These are phyloP conservation scores for Priceomyces castillae DNA, from an alignment of 805 yeast species.

Conservation along the genomic window DNA sequence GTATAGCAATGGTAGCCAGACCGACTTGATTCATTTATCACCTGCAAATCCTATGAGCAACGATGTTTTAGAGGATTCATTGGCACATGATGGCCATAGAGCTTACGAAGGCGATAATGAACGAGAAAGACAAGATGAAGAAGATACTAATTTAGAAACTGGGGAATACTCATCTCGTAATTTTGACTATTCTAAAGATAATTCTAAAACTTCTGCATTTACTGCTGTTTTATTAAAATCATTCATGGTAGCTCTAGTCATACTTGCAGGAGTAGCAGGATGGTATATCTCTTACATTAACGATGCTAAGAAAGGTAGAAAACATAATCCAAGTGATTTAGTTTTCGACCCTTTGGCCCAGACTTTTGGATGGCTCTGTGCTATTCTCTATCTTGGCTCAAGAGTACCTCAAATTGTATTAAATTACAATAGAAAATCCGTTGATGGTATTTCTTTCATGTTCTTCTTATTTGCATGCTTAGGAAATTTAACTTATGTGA, in stretches of 20 bases:
- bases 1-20: constrained; percentile 62
- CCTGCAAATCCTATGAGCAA: constrained; percentile 86
- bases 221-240: constrained; percentile 26
- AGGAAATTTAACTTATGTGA: constrained; percentile 88
- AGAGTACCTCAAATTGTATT: constrained; percentile 88
- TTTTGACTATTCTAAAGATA: not conserved
- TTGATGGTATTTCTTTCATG: constrained; percentile 92
- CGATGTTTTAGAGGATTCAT: constrained; percentile 60
- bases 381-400: constrained; percentile 76
- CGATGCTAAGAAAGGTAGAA: constrained; percentile 35
- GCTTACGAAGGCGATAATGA: constrained; percentile 10
- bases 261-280: constrained; percentile 79
- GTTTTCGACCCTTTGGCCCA: constrained; percentile 79
- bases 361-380: constrained; percentile 80
- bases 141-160: constrained; percentile 27
- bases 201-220: constrained; percentile 16
- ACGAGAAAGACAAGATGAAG: constrained; percentile 10
- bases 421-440: constrained; percentile 82
- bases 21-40: constrained; percentile 76
- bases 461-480: constrained; percentile 93
- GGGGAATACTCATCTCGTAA: not conserved
- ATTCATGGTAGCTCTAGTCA: constrained; percentile 62
- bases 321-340: constrained; percentile 41
- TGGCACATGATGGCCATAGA: constrained; percentile 38
- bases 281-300: constrained; percentile 70